Percentiles rank a stretch among this genome's conserved stretches.
Evolutionary conservation across 495 filamentous ascomycete species (phyloP).

Genomic region (Xylaria venustula): DNA sequence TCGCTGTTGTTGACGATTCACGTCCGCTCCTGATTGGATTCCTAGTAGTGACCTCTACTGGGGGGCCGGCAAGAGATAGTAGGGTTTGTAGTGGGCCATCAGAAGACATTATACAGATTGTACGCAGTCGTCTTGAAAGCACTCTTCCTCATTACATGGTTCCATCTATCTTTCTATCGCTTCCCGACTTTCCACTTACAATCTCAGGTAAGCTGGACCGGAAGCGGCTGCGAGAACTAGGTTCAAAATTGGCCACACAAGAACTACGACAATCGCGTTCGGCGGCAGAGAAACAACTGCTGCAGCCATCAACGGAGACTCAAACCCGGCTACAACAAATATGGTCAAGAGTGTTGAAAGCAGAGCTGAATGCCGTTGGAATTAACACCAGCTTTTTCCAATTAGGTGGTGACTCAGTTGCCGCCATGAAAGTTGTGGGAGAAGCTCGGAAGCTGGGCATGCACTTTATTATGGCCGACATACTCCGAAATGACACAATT

Average conservation of each 20-base stretch:
- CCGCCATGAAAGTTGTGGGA: constrained; percentile 58
- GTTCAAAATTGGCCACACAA: background rate
- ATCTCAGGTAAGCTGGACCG: constrained; percentile 55
- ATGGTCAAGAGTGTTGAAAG: constrained; percentile 15
- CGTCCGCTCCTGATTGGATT: background rate
- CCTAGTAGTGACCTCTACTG: background rate
- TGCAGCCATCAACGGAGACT: background rate
- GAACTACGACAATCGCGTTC: background rate
- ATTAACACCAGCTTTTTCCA: constrained; percentile 52
- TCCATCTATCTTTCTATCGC: constrained; percentile 50
- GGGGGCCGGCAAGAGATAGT: background rate
- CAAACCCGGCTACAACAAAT: constrained; percentile 10
- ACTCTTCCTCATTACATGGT: constrained; percentile 49
- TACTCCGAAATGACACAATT: constrained; percentile 1
- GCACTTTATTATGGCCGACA: background rate
- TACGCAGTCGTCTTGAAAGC: background rate
- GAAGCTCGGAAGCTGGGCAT: constrained; percentile 32
- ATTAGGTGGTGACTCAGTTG: constrained; percentile 62
- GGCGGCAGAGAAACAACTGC: background rate
- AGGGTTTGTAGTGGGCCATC: background rate
- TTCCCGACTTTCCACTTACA: constrained; percentile 49
- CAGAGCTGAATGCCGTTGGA: constrained; percentile 31
- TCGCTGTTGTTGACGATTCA: background rate
- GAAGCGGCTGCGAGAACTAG: constrained; percentile 17
- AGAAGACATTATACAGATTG: background rate